Evolutionary conservation across 2,329 filamentous ascomycete genomes (phyloP), one percentile per base, ranked within the genome.

Genomic region (Colletotrichum godetiae): DNA sequence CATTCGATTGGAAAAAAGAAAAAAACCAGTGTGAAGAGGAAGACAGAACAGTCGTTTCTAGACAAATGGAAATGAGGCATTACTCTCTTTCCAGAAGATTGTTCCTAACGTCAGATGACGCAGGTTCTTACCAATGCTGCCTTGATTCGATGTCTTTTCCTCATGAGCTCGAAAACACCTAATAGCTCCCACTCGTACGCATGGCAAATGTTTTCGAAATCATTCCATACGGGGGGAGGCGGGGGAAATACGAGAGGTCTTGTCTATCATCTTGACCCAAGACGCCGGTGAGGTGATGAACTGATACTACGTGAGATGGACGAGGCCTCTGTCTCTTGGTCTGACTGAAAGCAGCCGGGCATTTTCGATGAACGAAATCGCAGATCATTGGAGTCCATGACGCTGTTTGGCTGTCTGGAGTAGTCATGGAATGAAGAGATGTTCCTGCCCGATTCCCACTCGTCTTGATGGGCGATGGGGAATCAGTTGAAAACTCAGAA

Each of bases 21-120:
- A 42, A 42, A 19, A 11, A 19, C 49, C 13, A 8, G 15, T 59
- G 42, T 55, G 67, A 53, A 46, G 13, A 42, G 55, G 59, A 55
- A 63, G 35, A 57, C 58, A 63, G 59, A 62, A 72, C 42, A 53
- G 42, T 56, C 53, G 22, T 58, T 46, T 53, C 27, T 53, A 69
- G 66, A 68, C 69, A 57, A 72, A 68, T 62, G 65, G 58, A 62
- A 49, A 46, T 33, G 65, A 72, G 53, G 66, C 69, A 27, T 53
- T 42, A 60, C 56, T 29, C 27, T 22, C 33, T 13, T 13, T 58
- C n/a, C 53, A 52, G 35, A 53, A 68, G 22, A 27, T 33, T 29
- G 62, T 8, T 7, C 31, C 53, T 42, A 49, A 65, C 62, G 62
- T 65, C 49, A 65, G 49, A 12, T 15, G 31, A 56, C 22, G 60